Percentiles rank a stretch among this genome's conserved stretches.
Conservation (phyloP, 257 asterid genomes). For the Nicotiana noctiflora region DNA sequence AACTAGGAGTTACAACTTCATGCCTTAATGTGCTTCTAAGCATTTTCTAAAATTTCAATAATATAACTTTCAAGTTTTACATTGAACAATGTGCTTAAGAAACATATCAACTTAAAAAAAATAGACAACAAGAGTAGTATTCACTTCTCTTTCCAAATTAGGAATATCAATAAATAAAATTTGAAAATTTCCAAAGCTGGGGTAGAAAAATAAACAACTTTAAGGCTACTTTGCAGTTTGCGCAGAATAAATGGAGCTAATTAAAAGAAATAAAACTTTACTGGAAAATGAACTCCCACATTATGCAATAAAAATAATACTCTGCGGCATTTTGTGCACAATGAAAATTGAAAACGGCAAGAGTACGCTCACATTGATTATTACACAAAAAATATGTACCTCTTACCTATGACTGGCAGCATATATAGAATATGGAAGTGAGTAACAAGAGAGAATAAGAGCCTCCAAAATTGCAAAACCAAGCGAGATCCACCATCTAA, state of each 20-base stretch:
- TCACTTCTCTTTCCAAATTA: background rate
- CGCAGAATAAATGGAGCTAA: background rate
- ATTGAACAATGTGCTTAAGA: background rate
- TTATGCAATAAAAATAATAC: background rate
- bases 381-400: background rate
- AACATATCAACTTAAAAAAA: background rate
- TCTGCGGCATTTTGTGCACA: background rate
- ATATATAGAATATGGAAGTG: constrained; percentile 88
- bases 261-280: background rate
- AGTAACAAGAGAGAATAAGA: constrained; percentile 66
- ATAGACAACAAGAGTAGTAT: background rate
- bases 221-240: background rate
- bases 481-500: constrained; percentile 99
- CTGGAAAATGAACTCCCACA: background rate
- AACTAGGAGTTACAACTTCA: background rate
- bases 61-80: background rate
- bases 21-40: background rate
- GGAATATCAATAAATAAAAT: background rate
- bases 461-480: constrained; percentile 83
- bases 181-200: background rate
- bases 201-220: background rate
- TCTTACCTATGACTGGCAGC: constrained; percentile 88
- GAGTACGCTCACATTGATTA: background rate
- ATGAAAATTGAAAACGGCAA: background rate
- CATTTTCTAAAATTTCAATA: background rate